Base-by-base conservation (phyloP, 345 rosid species). In the Melastoma malabathricum region DNA sequence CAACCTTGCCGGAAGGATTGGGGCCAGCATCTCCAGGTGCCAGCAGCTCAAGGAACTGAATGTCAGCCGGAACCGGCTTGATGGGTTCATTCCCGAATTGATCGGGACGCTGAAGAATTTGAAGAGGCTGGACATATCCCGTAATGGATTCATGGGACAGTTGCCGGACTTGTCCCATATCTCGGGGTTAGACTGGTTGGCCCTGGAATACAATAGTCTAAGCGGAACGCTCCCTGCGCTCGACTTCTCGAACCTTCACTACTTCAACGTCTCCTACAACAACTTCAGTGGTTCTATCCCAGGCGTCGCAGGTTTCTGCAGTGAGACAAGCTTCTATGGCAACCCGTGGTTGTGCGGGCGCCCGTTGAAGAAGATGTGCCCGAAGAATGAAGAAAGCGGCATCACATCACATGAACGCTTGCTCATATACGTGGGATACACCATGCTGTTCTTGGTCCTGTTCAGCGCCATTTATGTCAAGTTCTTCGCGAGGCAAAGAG, bases 181-280 rank as follows among this genome's bases (percentile, higher is more conserved):
- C 48, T 61, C 74, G 46, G 69, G 81, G 15, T 74, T 81, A 16
- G 31, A 52, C 56, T 68, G 75, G 47, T 60, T 62, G 14, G 81
- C 71, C 55, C 73, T 73, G 64, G 56, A 67, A 15, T 34, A 7
- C 41, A 81, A 77, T 57, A 63, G 64, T 43, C 59, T 81, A 7
- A 77, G 69, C 5, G 88, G 81, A 34, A 34, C 56, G 34, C 60
- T 81, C 34, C 81, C 79, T 0, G 7, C 51, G 6, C 69, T 81
- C 25, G 69, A 77, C 50, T 75, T 81, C 63, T 45, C 55, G 39
- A 71, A 68, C 18, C 75, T 81, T 15, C 39, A 48, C 3, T 22
- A 63, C 17, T 77, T 81, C 69, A 75, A 81, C 44, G 74, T 77
- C 57, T 81, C 88, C 60, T 64, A 52, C 77, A 81, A 81, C 55